Evolutionary conservation across 2,329 filamentous ascomycete genomes (phyloP).

Genomic region (Sphaerulina musiva): DNA sequence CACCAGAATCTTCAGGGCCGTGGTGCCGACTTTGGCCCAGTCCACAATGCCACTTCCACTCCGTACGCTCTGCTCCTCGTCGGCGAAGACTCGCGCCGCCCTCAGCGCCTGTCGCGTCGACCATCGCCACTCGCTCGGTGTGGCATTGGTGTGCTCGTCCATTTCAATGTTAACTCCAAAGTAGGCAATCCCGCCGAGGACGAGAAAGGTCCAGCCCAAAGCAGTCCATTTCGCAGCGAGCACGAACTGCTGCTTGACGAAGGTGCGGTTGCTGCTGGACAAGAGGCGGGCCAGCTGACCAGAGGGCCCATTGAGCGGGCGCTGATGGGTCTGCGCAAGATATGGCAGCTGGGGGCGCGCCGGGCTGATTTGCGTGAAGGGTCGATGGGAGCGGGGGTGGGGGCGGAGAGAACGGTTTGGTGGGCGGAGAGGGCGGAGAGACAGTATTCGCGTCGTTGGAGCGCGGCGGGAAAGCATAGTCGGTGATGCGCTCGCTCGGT

Average conservation of each 20-base stretch:
- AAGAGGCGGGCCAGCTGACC: slow-evolving; percentile 60
- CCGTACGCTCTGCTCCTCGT: slow-evolving; percentile 48
- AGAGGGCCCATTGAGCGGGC: slow-evolving; percentile 19
- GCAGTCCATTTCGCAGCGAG: slow-evolving; percentile 61
- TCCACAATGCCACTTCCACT: slow-evolving; percentile 55
- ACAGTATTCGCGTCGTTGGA: slow-evolving; percentile 19
- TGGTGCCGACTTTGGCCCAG: slow-evolving; percentile 61
- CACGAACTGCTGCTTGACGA: slow-evolving; percentile 64
- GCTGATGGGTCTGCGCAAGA: slow-evolving; percentile 47
- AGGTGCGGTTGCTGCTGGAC: slow-evolving; percentile 68
- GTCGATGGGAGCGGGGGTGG: slow-evolving; percentile 35
- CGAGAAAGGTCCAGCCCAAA: slow-evolving; percentile 58
- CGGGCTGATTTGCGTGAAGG: slow-evolving; percentile 53
- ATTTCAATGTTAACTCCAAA: slow-evolving; percentile 66
- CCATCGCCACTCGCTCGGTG: slow-evolving; percentile 74
- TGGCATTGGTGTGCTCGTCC: slow-evolving; percentile 69
- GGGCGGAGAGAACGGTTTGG: slow-evolving; percentile 13
- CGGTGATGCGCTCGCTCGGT: too few species aligned
- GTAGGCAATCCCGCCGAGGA: slow-evolving; percentile 55
- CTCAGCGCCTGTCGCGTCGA: slow-evolving; percentile 62
- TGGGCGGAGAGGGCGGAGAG: slow-evolving; percentile 26
- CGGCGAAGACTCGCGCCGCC: slow-evolving; percentile 43
- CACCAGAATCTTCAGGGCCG: slow-evolving; percentile 54
- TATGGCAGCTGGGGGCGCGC: slow-evolving; percentile 60
- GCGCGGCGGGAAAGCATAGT: slow-evolving; percentile 21